phyloP scores from a whole-genome alignment of 768 basidiomycete genomes.

The Pleurotus djamor region DNA sequence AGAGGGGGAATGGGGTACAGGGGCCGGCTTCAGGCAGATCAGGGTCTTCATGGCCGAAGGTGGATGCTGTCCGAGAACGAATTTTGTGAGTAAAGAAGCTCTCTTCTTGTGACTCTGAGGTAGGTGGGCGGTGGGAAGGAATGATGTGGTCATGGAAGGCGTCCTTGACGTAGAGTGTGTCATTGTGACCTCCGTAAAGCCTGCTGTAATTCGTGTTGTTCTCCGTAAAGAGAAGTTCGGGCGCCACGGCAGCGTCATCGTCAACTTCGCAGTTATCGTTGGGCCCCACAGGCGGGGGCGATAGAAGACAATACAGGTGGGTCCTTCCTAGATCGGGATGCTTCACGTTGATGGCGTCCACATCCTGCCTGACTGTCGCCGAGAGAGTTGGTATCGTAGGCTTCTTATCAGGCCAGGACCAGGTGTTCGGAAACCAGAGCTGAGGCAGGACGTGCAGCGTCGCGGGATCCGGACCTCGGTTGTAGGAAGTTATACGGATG shows the following conservation, averaged over 20 bases:
- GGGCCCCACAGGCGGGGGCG: slow-evolving; percentile 85
- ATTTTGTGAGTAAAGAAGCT: slow-evolving; percentile 47
- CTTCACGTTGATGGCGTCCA: slow-evolving; percentile 63
- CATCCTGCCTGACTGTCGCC: slow-evolving; percentile 49
- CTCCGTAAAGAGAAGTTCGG: slow-evolving; percentile 91
- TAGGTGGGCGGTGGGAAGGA: slow-evolving; percentile 71
- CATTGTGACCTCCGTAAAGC: slow-evolving; percentile 87
- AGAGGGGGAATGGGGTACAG: slow-evolving; percentile 56
- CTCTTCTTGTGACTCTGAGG: slow-evolving; percentile 38
- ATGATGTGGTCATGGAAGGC: slow-evolving; percentile 99
- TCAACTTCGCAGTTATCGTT: slow-evolving; percentile 62
- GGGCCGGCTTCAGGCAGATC: slow-evolving; percentile 51
- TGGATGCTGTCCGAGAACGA: slow-evolving; percentile 46
- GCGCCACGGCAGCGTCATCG: slow-evolving; percentile 62
- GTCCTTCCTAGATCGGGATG: slow-evolving; percentile 77
- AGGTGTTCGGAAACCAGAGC: slow-evolving; percentile 96
- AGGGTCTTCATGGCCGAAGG: slow-evolving; percentile 32
- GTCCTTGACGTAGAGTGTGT: slow-evolving; percentile 86
- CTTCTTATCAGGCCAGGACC: slow-evolving; percentile 86
- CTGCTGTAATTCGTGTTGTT: slow-evolving; percentile 96
- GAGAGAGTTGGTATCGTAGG: slow-evolving; percentile 63
- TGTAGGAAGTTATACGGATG: slow-evolving; percentile 94
- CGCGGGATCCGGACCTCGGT: slow-evolving; percentile 93
- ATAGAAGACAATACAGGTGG: slow-evolving; percentile 86
- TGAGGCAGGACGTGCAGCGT: slow-evolving; percentile 94